phyloP scores from a whole-genome alignment of 371 early-diverging fungal species.

The Gilbertella persicaria region DNA sequence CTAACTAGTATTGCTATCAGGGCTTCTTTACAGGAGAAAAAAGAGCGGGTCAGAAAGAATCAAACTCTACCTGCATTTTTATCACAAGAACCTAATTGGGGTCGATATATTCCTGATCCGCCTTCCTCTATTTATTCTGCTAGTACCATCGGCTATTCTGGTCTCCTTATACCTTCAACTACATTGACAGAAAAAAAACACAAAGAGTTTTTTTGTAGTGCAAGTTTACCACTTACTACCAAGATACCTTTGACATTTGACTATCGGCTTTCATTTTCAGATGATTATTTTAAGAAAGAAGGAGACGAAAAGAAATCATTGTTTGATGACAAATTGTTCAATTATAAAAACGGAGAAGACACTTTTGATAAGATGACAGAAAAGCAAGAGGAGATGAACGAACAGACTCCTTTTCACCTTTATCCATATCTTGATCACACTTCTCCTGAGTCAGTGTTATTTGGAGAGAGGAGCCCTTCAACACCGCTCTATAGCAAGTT shows the following conservation, averaged over 20 bases:
- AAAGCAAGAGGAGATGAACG: too few relatives aligned
- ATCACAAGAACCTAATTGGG: slow-evolving; percentile 16
- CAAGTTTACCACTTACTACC: neutral
- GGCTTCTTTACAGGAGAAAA: slow-evolving; percentile 3
- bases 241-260: neutral
- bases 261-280: neutral
- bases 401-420: neutral
- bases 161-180: slow-evolving; percentile 9
- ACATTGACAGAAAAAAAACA: slow-evolving; percentile 6
- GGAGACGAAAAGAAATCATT: too few relatives aligned
- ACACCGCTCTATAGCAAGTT: slow-evolving; percentile 12
- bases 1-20: slow-evolving; percentile 1
- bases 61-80: neutral
- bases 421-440: slow-evolving; percentile 1
- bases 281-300: neutral
- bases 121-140: slow-evolving; percentile 15
- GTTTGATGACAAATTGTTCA: too few relatives aligned
- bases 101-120: slow-evolving; percentile 22
- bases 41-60: neutral
- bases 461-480: too few relatives aligned
- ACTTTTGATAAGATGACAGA: too few relatives aligned
- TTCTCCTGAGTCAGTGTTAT: neutral
- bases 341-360: too few relatives aligned
- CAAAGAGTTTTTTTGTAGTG: neutral
- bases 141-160: neutral